A percentile compares a stretch with the other conserved stretches of the same genome.
These are phyloP conservation scores for Lasiodiplodia theobromae DNA, from an alignment of 2,329 filamentous ascomycete species.

Conservation along the genomic window DNA sequence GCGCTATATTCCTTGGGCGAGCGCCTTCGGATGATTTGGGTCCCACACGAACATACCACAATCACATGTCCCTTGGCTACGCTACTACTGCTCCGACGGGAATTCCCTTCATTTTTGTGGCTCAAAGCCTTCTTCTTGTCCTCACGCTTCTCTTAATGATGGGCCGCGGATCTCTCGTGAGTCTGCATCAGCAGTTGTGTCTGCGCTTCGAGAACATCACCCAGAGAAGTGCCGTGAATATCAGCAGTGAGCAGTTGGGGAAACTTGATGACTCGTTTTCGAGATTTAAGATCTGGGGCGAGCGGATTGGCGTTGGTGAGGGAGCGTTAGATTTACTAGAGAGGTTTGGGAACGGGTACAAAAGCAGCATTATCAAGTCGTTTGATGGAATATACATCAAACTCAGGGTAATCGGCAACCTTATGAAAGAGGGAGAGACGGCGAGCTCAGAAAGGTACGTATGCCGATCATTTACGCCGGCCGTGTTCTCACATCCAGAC, in stretches of 20 bases:
- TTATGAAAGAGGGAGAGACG: background rate
- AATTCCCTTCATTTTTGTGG: background rate
- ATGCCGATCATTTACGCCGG: too few species aligned
- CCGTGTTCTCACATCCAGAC: background rate
- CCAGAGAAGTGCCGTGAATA: background rate
- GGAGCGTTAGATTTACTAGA: slow-evolving; percentile 1
- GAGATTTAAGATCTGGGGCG: slow-evolving; percentile 1
- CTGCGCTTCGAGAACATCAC: slow-evolving; percentile 8
- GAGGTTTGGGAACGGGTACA: background rate
- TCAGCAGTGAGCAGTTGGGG: background rate
- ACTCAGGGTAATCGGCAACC: background rate
- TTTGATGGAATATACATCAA: slow-evolving; percentile 8
- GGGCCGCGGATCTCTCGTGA: slow-evolving; percentile 3
- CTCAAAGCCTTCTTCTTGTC: background rate
- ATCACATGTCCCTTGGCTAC: background rate
- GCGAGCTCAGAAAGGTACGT: background rate
- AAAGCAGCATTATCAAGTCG: background rate
- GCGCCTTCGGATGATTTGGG: background rate
- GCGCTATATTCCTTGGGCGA: background rate
- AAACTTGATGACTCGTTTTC: background rate
- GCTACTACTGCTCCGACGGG: background rate
- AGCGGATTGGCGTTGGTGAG: background rate
- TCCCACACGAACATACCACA: background rate
- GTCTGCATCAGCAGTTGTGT: slow-evolving; percentile 11
- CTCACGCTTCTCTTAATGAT: background rate